These are phyloP conservation scores for Magnolia officinalis DNA, from an alignment of 164 flowering plant genomes.

Conservation along the genomic window DNA sequence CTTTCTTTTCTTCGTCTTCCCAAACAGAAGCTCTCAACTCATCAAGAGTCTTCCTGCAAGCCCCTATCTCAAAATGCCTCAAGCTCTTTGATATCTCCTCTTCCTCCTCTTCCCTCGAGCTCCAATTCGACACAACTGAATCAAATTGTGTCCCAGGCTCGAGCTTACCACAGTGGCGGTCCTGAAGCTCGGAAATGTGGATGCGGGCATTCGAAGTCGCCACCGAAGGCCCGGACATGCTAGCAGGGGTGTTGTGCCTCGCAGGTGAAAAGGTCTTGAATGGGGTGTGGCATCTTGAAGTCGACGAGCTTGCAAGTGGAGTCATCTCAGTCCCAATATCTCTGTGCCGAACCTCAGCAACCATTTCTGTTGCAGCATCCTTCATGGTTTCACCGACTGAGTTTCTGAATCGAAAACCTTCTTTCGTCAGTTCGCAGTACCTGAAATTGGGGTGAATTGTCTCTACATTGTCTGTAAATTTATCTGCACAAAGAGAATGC, in stretches of 20 bases:
- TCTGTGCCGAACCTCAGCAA: slow-evolving; percentile 46
- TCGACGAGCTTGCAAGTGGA: slow-evolving; percentile 66
- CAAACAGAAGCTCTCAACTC: slow-evolving; percentile 51
- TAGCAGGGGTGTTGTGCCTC: slow-evolving; percentile 80
- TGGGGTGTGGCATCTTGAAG: slow-evolving; percentile 70
- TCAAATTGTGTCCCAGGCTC: slow-evolving; percentile 57
- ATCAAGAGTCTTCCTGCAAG: slow-evolving; percentile 27
- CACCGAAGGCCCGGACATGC: slow-evolving; percentile 59
- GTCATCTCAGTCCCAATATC: slow-evolving; percentile 94
- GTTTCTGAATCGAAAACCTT: slow-evolving; percentile 62
- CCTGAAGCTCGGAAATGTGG: slow-evolving; percentile 56
- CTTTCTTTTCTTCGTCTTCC: slow-evolving; percentile 71
- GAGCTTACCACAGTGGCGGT: slow-evolving; percentile 65
- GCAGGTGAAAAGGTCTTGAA: slow-evolving; percentile 66
- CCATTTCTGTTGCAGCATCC: slow-evolving; percentile 40
- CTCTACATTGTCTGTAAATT: slow-evolving; percentile 61
- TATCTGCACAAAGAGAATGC: slow-evolving; percentile 48
- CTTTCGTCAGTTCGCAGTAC: slow-evolving; percentile 57
- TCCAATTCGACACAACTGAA: slow-evolving; percentile 64
- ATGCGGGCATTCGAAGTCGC: slow-evolving; percentile 20
- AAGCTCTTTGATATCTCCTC: slow-evolving; percentile 78
- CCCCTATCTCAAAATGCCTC: slow-evolving; percentile 56
- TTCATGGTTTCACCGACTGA: slow-evolving; percentile 39
- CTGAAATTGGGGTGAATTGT: slow-evolving; percentile 36
- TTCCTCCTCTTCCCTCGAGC: slow-evolving; percentile 88